A percentile compares a stretch with the other conserved stretches of the same genome.
Evolutionary conservation across 1,139 yeast species (phyloP).

Genomic region (Nakaseomyces bracarensis): DNA sequence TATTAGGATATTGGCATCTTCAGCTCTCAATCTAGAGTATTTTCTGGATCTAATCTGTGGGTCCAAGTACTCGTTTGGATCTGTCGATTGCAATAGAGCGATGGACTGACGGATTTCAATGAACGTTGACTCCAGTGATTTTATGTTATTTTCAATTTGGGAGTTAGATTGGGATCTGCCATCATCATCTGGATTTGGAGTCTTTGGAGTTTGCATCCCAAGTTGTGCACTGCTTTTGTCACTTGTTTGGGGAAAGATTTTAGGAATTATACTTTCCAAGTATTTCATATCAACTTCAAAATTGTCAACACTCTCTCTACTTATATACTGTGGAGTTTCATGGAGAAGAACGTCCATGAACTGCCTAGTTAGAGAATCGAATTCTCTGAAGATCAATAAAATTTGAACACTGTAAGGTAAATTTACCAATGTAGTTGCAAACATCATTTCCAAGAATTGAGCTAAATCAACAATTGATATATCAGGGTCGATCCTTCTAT

Average conservation of each 20-base stretch:
- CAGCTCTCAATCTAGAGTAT: conserved; percentile 54
- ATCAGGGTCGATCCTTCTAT: conserved; percentile 54
- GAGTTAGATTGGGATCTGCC: conserved; percentile 32
- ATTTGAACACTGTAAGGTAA: conserved; percentile 74
- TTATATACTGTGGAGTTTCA: conserved; percentile 37
- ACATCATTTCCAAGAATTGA: conserved; percentile 76
- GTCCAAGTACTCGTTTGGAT: conserved; percentile 46
- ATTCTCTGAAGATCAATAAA: conserved; percentile 72
- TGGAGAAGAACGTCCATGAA: conserved; percentile 53
- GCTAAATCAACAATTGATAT: conserved; percentile 77
- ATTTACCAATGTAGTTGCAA: conserved; percentile 77
- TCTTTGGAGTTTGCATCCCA: conserved; percentile 6
- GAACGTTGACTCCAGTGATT: conserved; percentile 45
- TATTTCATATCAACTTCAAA: conserved; percentile 56
- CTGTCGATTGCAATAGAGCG: conserved; percentile 44
- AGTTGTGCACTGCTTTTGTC: conserved; percentile 1
- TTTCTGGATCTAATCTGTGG: conserved; percentile 48
- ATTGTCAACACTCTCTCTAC: conserved; percentile 46
- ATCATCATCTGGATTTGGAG: conserved; percentile 5
- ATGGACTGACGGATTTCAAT: conserved; percentile 56
- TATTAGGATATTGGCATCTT: conserved; percentile 45
- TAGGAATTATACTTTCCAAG: conserved; percentile 44
- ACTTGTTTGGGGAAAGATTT: conserved; percentile 32
- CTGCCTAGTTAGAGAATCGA: conserved; percentile 73
- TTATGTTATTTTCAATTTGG: conserved; percentile 30